A percentile compares a stretch with the other conserved stretches of the same genome.
Evolutionary conservation across 805 yeast genomes (phyloP).

Genomic region (Jamesozyma hellenica): DNA sequence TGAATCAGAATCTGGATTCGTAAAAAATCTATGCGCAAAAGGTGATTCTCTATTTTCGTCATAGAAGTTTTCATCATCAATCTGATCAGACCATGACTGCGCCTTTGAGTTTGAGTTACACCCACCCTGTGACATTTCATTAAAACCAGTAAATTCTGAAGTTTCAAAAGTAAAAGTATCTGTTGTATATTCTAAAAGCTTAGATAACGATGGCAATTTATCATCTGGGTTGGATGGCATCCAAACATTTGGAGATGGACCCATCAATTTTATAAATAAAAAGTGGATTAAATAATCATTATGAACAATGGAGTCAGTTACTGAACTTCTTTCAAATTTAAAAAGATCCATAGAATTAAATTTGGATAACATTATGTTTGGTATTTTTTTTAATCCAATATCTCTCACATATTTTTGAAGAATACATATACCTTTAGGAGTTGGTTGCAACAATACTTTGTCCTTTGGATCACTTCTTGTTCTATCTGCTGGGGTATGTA

Average conservation of each 20-base stretch:
- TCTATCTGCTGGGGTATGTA: conserved; percentile 70
- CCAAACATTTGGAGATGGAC: conserved; percentile 64
- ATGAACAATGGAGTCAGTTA: conserved; percentile 47
- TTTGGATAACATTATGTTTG: conserved; percentile 41
- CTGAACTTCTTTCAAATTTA: conserved; percentile 51
- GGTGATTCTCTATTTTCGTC: conserved; percentile 40
- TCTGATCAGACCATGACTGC: conserved; percentile 10
- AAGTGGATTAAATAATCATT: conserved; percentile 58
- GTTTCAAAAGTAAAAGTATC: conserved; percentile 31
- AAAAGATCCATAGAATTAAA: conserved; percentile 68
- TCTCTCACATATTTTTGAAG: conserved; percentile 50
- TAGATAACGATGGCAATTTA: conserved; percentile 31
- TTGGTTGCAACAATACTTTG: conserved; percentile 56
- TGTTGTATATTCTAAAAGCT: conserved; percentile 23
- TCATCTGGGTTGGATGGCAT: conserved; percentile 45
- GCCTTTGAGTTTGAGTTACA: neutral
- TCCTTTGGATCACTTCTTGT: conserved; percentile 43
- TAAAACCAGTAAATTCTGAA: conserved; percentile 8
- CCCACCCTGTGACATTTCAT: conserved; percentile 1
- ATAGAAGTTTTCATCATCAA: conserved; percentile 6
- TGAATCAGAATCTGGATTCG: conserved; percentile 82
- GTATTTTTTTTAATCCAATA: conserved; percentile 41
- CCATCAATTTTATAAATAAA: conserved; percentile 54
- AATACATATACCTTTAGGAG: conserved; percentile 80
- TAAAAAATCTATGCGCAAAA: conserved; percentile 63